Percentiles rank a stretch among this genome's conserved stretches.
phyloP scores from a whole-genome alignment of 1,139 yeast species.

The Williopsis jadinii region DNA sequence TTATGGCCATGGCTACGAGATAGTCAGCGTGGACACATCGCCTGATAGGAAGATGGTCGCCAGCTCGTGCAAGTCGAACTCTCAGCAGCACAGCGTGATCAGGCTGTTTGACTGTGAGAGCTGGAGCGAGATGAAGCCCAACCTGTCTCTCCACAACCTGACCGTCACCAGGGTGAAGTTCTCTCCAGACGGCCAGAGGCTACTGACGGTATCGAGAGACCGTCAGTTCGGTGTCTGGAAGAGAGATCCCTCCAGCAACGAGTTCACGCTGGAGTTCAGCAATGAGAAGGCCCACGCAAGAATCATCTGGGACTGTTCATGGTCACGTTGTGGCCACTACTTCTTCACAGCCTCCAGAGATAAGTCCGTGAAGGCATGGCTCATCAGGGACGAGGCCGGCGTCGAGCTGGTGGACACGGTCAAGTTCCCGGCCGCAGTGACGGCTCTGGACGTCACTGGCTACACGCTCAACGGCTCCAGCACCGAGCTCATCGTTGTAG shows the following conservation, averaged over 20 bases:
- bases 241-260: constrained; percentile 34
- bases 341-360: constrained; percentile 91
- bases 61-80: constrained; percentile 88
- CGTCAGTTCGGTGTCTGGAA: constrained; percentile 79
- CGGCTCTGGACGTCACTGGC: constrained; percentile 57
- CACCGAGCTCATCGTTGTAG: constrained; percentile 47
- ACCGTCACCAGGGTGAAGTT: constrained; percentile 82
- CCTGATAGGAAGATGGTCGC: constrained; percentile 65
- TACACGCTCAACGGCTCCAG: constrained; percentile 12
- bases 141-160: constrained; percentile 60
- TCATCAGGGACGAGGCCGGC: constrained; percentile 18
- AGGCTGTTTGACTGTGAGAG: constrained; percentile 60
- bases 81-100: constrained; percentile 76
- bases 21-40: constrained; percentile 69
- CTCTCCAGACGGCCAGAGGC: constrained; percentile 60
- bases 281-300: constrained; percentile 78
- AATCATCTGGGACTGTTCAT: constrained; percentile 93
- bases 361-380: constrained; percentile 71
- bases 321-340: constrained; percentile 43
- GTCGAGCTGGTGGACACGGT: constrained; percentile 25
- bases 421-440: constrained; percentile 52
- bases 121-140: constrained; percentile 53
- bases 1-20: constrained; percentile 97
- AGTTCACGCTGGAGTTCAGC: constrained; percentile 35
- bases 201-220: constrained; percentile 86